Evolutionary conservation across 345 rosid species (phyloP), one percentile per base, ranked within the genome.

Genomic region (Aurinia saxatilis): DNA sequence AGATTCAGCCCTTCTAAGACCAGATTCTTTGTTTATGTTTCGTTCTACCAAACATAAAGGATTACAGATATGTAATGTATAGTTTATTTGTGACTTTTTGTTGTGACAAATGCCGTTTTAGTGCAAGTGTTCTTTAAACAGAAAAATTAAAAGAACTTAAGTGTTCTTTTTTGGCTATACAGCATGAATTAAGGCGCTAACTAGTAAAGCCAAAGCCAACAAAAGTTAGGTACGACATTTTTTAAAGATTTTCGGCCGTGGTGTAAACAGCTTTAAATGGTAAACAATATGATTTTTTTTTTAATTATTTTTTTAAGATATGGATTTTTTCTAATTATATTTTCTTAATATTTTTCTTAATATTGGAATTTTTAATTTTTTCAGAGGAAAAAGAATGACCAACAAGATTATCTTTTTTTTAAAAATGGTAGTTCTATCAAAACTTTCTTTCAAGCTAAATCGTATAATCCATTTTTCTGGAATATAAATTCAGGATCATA

Each of bases 1-100:
- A 60, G 40, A 60, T 60, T 42, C 66, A 60, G 13, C 58, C 61
- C 61, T 60, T 51, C 2, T 35, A 42, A 40, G 42, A 49, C 11
- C 11, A 49, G 35, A 45, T 34, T 36, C 8, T n/a, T 52, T 16
- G 41, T 45, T 37, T 35, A 53, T 44, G 2, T 53, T 33, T 41
- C 19, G 50, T 34, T 50, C 60, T 68, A 68, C 66, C 60, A 8
- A 59, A 59, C 58, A 18, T 10, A 39, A 19, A 9, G 29, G 1
- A 52, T 29, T 39, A 41, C 10, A 31, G 19, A 39, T 17, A 9
- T 38, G 29, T 13, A 29, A 27, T 17, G 33, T 29, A 5, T 17
- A 55, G n/a, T 38, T 7, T 13, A 19, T 19, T 21, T 39, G 58
- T 48, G 58, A 39, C 57, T 57, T 57, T 48, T 57, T 57, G 71